These are phyloP conservation scores for Leccinum pellstonianum DNA, from an alignment of 768 basidiomycete genomes.

Conservation along the genomic window DNA sequence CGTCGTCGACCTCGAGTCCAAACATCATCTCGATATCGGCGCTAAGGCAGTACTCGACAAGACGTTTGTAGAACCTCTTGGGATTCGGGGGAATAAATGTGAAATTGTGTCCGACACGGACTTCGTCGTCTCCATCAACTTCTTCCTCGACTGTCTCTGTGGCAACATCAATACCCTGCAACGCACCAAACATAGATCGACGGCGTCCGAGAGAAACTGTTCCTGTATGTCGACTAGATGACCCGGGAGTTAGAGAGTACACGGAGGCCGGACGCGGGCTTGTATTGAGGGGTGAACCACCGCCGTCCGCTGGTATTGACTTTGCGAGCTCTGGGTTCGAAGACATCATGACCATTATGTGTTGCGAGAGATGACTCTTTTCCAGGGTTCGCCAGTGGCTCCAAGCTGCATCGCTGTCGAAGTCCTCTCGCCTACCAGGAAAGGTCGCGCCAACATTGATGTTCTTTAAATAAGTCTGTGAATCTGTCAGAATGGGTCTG, in stretches of 20 bases:
- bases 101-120: slow-evolving; percentile 73
- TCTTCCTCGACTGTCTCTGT: slow-evolving; percentile 39
- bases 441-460: slow-evolving; percentile 82
- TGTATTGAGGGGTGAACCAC: slow-evolving; percentile 19
- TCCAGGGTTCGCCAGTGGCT: slow-evolving; percentile 80
- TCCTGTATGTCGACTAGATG: slow-evolving; percentile 51
- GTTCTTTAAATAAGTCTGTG: slow-evolving; percentile 81
- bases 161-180: slow-evolving; percentile 29
- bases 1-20: slow-evolving; percentile 84
- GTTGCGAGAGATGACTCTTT: slow-evolving; percentile 79
- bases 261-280: slow-evolving; percentile 54
- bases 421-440: slow-evolving; percentile 85
- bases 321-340: slow-evolving; percentile 85
- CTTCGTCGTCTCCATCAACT: slow-evolving; percentile 62
- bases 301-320: slow-evolving; percentile 57
- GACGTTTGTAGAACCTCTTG: slow-evolving; percentile 77
- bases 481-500: slow-evolving; percentile 10
- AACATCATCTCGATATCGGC: slow-evolving; percentile 88
- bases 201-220: slow-evolving; percentile 67
- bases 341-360: slow-evolving; percentile 84
- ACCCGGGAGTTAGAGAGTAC: slow-evolving; percentile 43
- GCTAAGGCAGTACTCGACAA: slow-evolving; percentile 80
- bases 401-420: slow-evolving; percentile 80
- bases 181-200: slow-evolving; percentile 50
- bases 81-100: slow-evolving; percentile 91